These are phyloP conservation scores for Yamagishiella unicocca DNA, from an alignment of 139 green algal species.

Conservation along the genomic window DNA sequence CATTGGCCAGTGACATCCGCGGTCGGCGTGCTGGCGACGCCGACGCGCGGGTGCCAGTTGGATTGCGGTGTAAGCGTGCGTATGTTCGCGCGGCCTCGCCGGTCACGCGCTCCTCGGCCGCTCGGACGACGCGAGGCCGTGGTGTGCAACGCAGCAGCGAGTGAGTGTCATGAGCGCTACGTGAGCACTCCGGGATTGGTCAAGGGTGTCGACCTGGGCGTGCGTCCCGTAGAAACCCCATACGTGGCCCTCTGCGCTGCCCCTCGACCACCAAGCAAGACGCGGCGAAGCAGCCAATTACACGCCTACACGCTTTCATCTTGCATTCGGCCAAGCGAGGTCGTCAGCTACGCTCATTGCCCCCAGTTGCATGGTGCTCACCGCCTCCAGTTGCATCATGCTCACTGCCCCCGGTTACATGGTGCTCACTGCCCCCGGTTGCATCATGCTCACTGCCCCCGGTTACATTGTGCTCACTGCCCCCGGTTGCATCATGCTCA, in stretches of 20 bases:
- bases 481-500: neutral
- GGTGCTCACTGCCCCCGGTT: neutral
- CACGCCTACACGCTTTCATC: too few relatives aligned
- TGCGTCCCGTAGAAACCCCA: too few relatives aligned
- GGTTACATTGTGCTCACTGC: too few relatives aligned
- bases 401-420: too few relatives aligned
- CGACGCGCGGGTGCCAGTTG: constrained; percentile 1
- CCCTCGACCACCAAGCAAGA: too few relatives aligned
- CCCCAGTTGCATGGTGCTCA: neutral
- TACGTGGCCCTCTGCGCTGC: too few relatives aligned
- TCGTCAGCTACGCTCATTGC: too few relatives aligned
- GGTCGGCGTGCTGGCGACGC: neutral
- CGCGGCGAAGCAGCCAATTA: neutral
- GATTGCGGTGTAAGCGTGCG: neutral
- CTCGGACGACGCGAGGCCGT: neutral
- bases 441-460: neutral
- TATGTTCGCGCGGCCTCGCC: too few relatives aligned
- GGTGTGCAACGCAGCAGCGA: constrained; percentile 17
- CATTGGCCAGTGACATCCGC: too few relatives aligned
- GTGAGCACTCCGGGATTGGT: neutral
- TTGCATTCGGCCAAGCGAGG: too few relatives aligned
- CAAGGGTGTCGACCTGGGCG: neutral
- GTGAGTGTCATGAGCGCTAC: neutral
- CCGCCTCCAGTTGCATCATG: neutral
- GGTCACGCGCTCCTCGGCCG: too few relatives aligned